Evolutionary conservation across 1,139 yeast species (phyloP).

Genomic region (Hansenula lynferdii): DNA sequence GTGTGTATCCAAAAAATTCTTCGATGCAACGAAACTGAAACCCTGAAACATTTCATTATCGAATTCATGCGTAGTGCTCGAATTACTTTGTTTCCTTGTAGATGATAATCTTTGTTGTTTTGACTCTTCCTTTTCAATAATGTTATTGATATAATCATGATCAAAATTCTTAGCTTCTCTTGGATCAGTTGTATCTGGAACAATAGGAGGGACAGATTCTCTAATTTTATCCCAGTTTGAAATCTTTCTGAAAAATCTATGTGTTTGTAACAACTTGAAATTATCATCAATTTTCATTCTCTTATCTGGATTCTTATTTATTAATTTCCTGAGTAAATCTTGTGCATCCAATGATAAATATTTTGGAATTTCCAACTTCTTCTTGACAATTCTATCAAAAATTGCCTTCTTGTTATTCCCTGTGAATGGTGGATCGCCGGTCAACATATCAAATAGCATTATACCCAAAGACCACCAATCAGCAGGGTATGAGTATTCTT

Average conservation of each 20-base stretch:
- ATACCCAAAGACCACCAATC: conserved; percentile 99
- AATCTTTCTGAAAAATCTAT: conserved; percentile 73
- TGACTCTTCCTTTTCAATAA: conserved; percentile 5
- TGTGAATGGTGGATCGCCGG: conserved; percentile 90
- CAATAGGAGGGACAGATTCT: conserved; percentile 48
- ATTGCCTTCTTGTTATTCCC: conserved; percentile 79
- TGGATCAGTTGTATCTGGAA: conserved; percentile 79
- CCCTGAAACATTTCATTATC: conserved; percentile 17
- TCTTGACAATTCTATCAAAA: conserved; percentile 68
- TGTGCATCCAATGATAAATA: conserved; percentile 78
- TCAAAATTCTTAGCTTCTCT: conserved; percentile 89
- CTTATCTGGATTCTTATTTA: conserved; percentile 70
- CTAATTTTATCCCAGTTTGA: conserved; percentile 65
- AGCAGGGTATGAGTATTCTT: conserved; percentile 76
- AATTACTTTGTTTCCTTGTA: neutral
- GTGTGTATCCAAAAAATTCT: conserved; percentile 10
- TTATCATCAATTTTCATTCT: conserved; percentile 70
- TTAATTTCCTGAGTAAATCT: conserved; percentile 65
- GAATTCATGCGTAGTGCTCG: neutral
- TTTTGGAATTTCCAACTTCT: conserved; percentile 66
- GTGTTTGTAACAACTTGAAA: conserved; percentile 63
- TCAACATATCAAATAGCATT: conserved; percentile 75
- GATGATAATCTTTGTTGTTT: neutral
- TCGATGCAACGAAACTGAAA: conserved; percentile 20
- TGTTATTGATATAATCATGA: conserved; percentile 63